Evolutionary conservation across 352 stramenopile genomes (phyloP), one percentile per base, ranked within the genome.

Genomic region (Phytophthora cryptogea): DNA sequence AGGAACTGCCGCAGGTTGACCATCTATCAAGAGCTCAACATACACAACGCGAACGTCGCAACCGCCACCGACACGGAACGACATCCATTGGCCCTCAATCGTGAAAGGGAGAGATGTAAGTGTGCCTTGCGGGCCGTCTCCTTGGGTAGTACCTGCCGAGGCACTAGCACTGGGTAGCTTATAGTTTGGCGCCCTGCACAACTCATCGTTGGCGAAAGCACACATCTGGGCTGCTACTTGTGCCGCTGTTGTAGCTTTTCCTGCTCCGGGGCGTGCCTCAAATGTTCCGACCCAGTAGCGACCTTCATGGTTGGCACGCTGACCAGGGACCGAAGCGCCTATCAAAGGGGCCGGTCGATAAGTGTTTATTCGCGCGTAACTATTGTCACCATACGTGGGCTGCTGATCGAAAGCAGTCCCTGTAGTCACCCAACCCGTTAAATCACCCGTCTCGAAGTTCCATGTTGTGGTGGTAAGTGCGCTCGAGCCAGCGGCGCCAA

Each of bases 391-490:
- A 64, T 88, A 98, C 6, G 96, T 99, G 0, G 97, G 96, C 59
- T 99, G 97, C 20, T 76, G 68, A 30, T 94, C 80, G 60, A 99
- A 99, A 8, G 96, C 96, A 20, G 76, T 91, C 4, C 96, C 97
- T 0, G 94, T 98, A 5, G 79, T 87, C 28, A 79, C 71, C 97
- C 96, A 99, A 1, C 97, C 97, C 0, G 81, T 88, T 33, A 99
- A 72, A 59, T 98, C 88, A 36, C 96, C 97, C 0, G 96, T 98
- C 59, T 99, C 97, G 66, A 99, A 99, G 67, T 99, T 88, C 95
- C 96, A 99, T 13, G 95, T 98, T 42, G 92, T 98, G 2, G 80
- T 92, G 2, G 87, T 80, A 13, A 92, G 76, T 2, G 85, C 83
- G 8, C 68, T 78, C 1, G 86, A 94, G 2, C 69, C 58, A 51